Evolutionary conservation across 2,329 filamentous ascomycete species (phyloP).

Genomic region (Ophiostoma sp.): DNA sequence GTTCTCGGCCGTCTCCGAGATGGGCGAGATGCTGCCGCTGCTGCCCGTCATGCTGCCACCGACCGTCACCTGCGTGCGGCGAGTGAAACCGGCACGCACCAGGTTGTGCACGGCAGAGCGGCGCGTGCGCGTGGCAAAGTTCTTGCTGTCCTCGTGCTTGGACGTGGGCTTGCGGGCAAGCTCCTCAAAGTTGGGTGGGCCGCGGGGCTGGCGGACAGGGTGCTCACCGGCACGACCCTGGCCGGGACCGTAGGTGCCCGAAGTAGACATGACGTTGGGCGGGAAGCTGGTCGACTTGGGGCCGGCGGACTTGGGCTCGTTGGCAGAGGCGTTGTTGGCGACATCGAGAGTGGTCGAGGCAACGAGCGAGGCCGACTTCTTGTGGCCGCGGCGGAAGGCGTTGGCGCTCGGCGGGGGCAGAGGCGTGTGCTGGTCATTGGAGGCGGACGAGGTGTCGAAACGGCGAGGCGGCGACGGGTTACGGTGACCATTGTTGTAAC

Average conservation of each 20-base stretch:
- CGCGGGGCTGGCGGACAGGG: conserved; percentile 86
- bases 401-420: conserved; percentile 86
- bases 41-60: conserved; percentile 52
- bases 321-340: conserved; percentile 50
- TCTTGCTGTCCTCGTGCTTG: conserved; percentile 94
- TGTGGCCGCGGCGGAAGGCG: conserved; percentile 90
- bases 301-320: conserved; percentile 59
- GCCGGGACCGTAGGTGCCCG: conserved; percentile 86
- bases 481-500: conserved; percentile 41
- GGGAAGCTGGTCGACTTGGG: conserved; percentile 82
- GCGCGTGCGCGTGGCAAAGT: conserved; percentile 90
- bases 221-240: conserved; percentile 93
- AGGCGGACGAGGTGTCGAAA: conserved; percentile 52
- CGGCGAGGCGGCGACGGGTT: conserved; percentile 67
- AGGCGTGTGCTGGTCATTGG: conserved; percentile 59
- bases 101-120: conserved; percentile 90
- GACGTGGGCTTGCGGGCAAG: conserved; percentile 85
- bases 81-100: conserved; percentile 83
- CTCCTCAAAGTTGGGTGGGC: conserved; percentile 89
- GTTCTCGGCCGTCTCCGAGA: conserved; percentile 69
- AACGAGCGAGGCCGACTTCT: conserved; percentile 79
- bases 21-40: conserved; percentile 80
- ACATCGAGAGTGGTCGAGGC: conserved; percentile 43
- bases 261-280: conserved; percentile 64
- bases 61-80: conserved; percentile 69